Conservation (phyloP, 23 red algal species). For the Pyropia yezoensis region DNA sequence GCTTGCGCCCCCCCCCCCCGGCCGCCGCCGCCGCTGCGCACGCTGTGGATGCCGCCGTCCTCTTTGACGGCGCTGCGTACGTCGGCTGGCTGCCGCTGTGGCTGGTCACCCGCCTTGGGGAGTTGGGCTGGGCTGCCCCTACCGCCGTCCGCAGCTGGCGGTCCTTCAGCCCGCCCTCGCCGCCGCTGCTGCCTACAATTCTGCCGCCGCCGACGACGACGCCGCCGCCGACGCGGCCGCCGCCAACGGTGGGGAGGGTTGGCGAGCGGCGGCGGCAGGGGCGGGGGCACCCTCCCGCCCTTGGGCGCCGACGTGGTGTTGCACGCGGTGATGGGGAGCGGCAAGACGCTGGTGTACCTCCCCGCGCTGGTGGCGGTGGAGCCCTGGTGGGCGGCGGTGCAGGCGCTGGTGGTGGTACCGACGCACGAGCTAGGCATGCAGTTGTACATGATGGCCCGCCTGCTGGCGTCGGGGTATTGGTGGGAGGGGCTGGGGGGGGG, state of each 20-base stretch:
- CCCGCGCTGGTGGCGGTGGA: constrained; percentile 58
- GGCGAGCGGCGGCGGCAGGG: not conserved
- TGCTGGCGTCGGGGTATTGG: constrained; percentile 30
- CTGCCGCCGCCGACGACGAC: too few species aligned
- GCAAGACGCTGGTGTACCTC: constrained; percentile 92
- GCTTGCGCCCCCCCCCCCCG: too few species aligned
- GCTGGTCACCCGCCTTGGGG: constrained; percentile 43
- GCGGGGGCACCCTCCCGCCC: too few species aligned
- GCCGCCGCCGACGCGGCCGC: too few species aligned
- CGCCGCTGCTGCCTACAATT: not conserved
- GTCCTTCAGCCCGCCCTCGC: constrained; percentile 19
- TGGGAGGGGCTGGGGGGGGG: not conserved
- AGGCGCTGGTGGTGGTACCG: constrained; percentile 85
- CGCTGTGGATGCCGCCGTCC: too few species aligned
- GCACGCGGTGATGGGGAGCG: constrained; percentile 76
- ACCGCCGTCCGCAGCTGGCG: constrained; percentile 36
- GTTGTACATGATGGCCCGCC: constrained; percentile 59
- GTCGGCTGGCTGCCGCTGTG: constrained; percentile 32
- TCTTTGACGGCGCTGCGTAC: constrained; percentile 5
- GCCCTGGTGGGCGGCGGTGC: constrained; percentile 39
- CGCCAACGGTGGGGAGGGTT: not conserved
- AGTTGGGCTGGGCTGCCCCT: constrained; percentile 40
- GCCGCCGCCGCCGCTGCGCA: too few species aligned
- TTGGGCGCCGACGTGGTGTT: constrained; percentile 73
- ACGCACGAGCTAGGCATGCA: constrained; percentile 95